Evolutionary conservation across 2,329 filamentous ascomycete species (phyloP).

Genomic region (Penicillium sp.): DNA sequence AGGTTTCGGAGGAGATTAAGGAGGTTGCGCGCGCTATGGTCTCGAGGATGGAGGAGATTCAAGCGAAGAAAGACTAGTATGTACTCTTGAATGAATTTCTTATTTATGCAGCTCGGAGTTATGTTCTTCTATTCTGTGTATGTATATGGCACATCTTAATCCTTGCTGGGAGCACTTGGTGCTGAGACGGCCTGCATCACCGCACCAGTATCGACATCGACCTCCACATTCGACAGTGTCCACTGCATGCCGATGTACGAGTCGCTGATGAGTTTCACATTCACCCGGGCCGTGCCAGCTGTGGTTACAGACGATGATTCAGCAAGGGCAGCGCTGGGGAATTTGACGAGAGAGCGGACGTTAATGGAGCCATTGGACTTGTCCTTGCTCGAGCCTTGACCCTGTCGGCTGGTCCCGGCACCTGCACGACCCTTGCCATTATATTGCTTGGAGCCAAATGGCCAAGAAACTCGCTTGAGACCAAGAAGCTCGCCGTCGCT

Average conservation of each 20-base stretch:
- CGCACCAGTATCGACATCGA: constrained; percentile 45
- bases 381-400: constrained; percentile 10
- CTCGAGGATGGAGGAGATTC: not conserved
- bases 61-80: not conserved
- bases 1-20: not conserved
- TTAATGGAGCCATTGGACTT: constrained; percentile 22
- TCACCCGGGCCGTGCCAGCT: constrained; percentile 52
- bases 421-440: constrained; percentile 15
- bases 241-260: constrained; percentile 79
- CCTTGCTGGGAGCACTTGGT: constrained; percentile 22
- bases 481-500: constrained; percentile 77
- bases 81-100: not conserved
- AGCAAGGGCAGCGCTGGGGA: constrained; percentile 28
- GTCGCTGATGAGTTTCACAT: constrained; percentile 82
- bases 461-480: constrained; percentile 85
- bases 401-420: constrained; percentile 19
- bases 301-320: constrained; percentile 16
- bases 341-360: constrained; percentile 37
- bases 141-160: not conserved
- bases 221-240: constrained; percentile 55
- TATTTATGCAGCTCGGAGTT: not conserved
- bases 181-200: constrained; percentile 25
- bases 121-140: not conserved
- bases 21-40: not conserved
- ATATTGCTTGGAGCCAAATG: constrained; percentile 36